Percentiles rank a stretch among this genome's conserved stretches.
Evolutionary conservation across 345 rosid species (phyloP).

Genomic region (Citropsis articulata): DNA sequence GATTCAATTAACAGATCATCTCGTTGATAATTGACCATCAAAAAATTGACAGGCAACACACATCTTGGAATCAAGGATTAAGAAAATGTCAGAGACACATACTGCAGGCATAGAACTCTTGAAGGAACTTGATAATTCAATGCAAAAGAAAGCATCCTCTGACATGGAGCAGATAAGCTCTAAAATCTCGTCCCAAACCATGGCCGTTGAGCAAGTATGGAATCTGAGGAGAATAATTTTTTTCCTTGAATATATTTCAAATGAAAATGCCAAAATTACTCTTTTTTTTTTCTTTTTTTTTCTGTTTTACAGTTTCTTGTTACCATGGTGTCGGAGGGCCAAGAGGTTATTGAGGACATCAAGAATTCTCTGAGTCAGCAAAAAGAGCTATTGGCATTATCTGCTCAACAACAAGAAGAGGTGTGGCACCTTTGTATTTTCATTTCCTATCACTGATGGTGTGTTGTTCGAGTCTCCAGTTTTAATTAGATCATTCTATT

Average conservation of each 20-base stretch:
- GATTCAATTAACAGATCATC: background rate
- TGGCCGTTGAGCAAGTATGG: constrained; percentile 57
- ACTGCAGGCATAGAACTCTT: constrained; percentile 52
- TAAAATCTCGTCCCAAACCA: constrained; percentile 41
- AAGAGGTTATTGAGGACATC: constrained; percentile 47
- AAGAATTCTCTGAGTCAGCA: constrained; percentile 61
- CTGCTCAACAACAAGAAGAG: constrained; percentile 67
- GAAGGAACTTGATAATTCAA: constrained; percentile 47
- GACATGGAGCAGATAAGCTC: constrained; percentile 49
- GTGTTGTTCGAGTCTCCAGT: background rate
- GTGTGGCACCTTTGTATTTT: constrained; percentile 25
- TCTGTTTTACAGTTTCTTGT: constrained; percentile 50
- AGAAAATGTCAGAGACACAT: constrained; percentile 48
- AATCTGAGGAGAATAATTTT: background rate
- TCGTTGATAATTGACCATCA: constrained; percentile 12
- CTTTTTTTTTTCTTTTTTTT: background rate
- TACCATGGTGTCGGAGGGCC: constrained; percentile 47
- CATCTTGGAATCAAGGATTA: constrained; percentile 51
- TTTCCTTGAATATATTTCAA: background rate
- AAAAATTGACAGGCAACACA: constrained; percentile 56
- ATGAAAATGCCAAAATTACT: background rate
- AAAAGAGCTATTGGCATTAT: constrained; percentile 50
- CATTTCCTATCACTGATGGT: constrained; percentile 5
- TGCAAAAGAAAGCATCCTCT: constrained; percentile 51
- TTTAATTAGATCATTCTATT: background rate